phyloP scores from a whole-genome alignment of 495 filamentous ascomycete species.

The Lepraria neglecta region DNA sequence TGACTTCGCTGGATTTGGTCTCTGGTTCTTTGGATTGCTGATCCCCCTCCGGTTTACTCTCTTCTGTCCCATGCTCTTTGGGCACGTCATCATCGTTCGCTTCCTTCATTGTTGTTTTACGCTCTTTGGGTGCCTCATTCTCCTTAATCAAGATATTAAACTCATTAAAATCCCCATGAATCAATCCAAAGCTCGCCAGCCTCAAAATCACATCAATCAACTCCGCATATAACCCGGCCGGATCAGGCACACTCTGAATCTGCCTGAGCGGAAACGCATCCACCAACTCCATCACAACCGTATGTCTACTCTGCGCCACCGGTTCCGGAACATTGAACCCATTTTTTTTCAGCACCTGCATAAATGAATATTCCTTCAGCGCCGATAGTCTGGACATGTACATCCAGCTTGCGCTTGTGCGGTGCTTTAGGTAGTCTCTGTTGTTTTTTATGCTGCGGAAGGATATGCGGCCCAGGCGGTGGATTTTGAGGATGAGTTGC shows the following conservation, averaged over 20 bases:
- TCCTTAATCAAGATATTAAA: constrained; percentile 96
- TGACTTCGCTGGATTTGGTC: constrained; percentile 21
- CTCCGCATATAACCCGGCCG: constrained; percentile 75
- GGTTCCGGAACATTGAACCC: constrained; percentile 87
- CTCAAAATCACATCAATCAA: constrained; percentile 80
- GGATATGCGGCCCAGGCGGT: constrained; percentile 90
- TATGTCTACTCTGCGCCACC: constrained; percentile 81
- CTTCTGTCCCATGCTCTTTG: too few species aligned
- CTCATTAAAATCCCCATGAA: constrained; percentile 99
- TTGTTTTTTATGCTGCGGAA: constrained; percentile 95
- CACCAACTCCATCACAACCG: constrained; percentile 87
- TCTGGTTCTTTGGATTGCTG: neutral
- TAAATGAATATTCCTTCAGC: constrained; percentile 86
- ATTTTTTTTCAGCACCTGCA: constrained; percentile 74
- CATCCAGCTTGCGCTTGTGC: constrained; percentile 81
- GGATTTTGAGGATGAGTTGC: constrained; percentile 82
- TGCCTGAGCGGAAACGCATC: constrained; percentile 86
- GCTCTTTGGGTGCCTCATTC: constrained; percentile 38
- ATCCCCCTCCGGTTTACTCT: too few species aligned
- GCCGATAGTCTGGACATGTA: constrained; percentile 91
- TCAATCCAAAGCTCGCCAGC: constrained; percentile 80
- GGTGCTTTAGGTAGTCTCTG: constrained; percentile 87
- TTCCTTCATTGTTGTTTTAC: neutral
- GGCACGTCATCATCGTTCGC: neutral
- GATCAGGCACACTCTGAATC: constrained; percentile 69